Evolutionary conservation across 2,329 filamentous ascomycete species (phyloP).

Genomic region (Neospermospora avenae): DNA sequence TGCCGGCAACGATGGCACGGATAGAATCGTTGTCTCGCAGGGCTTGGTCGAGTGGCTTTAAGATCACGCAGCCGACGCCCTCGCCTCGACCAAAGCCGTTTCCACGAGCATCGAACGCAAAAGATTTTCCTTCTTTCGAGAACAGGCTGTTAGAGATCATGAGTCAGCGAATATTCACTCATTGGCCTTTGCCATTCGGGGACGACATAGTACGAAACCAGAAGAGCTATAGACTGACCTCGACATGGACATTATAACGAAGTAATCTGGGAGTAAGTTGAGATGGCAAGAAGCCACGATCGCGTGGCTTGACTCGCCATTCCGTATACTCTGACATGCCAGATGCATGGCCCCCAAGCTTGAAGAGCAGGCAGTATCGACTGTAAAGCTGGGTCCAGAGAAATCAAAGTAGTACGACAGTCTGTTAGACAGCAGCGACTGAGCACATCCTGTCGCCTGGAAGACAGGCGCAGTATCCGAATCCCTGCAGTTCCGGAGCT

Average conservation of each 20-base stretch:
- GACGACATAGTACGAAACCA: background rate
- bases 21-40: constrained; percentile 42
- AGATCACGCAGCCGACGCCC: constrained; percentile 54
- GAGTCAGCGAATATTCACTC: background rate
- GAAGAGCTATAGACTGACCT: background rate
- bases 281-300: constrained; percentile 41
- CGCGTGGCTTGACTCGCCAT: constrained; percentile 43
- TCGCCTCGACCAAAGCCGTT: constrained; percentile 65
- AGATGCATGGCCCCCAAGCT: constrained; percentile 53
- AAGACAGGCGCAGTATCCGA: constrained; percentile 13
- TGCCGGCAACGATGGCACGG: constrained; percentile 42
- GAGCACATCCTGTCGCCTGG: constrained; percentile 27
- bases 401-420: constrained; percentile 55
- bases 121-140: constrained; percentile 27
- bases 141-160: constrained; percentile 27
- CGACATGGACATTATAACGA: constrained; percentile 19
- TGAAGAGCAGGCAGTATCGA: constrained; percentile 53
- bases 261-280: constrained; percentile 34
- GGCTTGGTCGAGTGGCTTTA: constrained; percentile 53
- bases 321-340: constrained; percentile 49
- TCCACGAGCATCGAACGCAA: constrained; percentile 53
- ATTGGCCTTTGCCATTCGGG: background rate
- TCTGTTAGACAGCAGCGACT: constrained; percentile 47
- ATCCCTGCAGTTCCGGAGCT: constrained; percentile 18
- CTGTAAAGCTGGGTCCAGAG: constrained; percentile 52